Base-by-base conservation (phyloP, 805 yeast genomes). In the Zygosaccharomyces gambellarensis region DNA sequence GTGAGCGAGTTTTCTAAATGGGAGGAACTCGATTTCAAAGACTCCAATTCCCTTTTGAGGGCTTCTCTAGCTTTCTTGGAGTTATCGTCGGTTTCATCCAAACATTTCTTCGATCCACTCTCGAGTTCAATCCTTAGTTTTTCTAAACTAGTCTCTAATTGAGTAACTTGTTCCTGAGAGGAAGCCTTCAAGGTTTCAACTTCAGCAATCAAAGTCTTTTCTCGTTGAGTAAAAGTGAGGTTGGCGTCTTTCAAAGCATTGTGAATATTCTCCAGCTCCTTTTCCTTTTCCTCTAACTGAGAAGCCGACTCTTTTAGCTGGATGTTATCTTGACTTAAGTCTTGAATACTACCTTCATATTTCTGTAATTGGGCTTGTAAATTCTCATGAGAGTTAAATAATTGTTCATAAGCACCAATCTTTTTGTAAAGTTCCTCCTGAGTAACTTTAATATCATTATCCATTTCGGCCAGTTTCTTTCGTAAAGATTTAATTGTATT, bases 21-120 rank as follows among this genome's bases (percentile, higher is more conserved):
- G 49, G 85, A 83, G 95, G 96, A 88, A 63, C 85, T 87, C 54
- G 83, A 88, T 49, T 84, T 84, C 0, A 92, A 85, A 12, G 82
- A 76, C 6, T 86, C 77, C 55, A 87, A 84, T 63, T 90, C 94
- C 2, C 79, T 71, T 59, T 85, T 90, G 19, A 87, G 61, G 14
- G 32, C 17, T 23, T 43, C 43, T 5, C 14, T 11, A 17, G 23
- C 28, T 8, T 29, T 30, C 5, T 29, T 43, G 7, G 48, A 39
- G 11, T 25, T 47, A 12, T 30, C 36, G 2, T n/a, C 29, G 23
- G 46, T 42, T 3, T 46, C 29, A 17, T 41, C 50, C 8, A 44
- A 27, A 7, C 49, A 7, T 5, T 31, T 30, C 11, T 50, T 25
- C 3, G 27, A 45, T 3, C 28, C 22, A 22, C 68, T 64, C 61